These are phyloP conservation scores for Cercospora sp. DNA, from an alignment of 2,329 filamentous ascomycete genomes.

Conservation along the genomic window DNA sequence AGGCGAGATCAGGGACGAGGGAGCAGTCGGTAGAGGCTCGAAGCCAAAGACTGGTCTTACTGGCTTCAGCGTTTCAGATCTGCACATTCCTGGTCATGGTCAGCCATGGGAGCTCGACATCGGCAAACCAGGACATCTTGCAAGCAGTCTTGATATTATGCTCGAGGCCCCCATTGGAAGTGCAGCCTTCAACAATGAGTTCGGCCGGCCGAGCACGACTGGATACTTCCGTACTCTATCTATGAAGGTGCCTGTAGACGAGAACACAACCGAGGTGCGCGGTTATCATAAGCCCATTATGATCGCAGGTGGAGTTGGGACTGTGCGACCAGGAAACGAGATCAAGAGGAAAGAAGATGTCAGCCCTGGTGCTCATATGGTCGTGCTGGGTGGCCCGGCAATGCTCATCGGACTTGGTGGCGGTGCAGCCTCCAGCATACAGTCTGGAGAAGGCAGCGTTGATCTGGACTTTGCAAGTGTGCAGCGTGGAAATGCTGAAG, in stretches of 20 bases:
- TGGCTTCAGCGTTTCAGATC: slow-evolving; percentile 93
- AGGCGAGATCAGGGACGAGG: slow-evolving; percentile 94
- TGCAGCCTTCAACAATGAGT: slow-evolving; percentile 96
- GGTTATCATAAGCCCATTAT: slow-evolving; percentile 99
- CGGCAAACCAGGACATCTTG: slow-evolving; percentile 86
- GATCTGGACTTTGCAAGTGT: slow-evolving; percentile 97
- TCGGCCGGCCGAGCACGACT: slow-evolving; percentile 82
- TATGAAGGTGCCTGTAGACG: slow-evolving; percentile 62
- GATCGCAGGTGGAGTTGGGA: slow-evolving; percentile 94
- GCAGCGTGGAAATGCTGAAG: slow-evolving; percentile 94
- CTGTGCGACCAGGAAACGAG: slow-evolving; percentile 85
- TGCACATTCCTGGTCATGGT: slow-evolving; percentile 78
- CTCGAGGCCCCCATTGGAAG: slow-evolving; percentile 93
- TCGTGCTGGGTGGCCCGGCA: slow-evolving; percentile 91
- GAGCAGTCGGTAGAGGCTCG: slow-evolving; percentile 88
- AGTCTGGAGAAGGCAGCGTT: slow-evolving; percentile 82
- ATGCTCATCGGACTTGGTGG: slow-evolving; percentile 98
- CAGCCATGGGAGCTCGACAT: slow-evolving; percentile 91
- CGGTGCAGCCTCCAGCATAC: slow-evolving; percentile 88
- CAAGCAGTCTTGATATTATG: slow-evolving; percentile 95
- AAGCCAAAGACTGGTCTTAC: slow-evolving; percentile 87
- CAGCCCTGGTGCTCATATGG: slow-evolving; percentile 80
- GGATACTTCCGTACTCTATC: slow-evolving; percentile 92
- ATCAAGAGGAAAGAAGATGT: slow-evolving; percentile 80
- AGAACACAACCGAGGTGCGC: slow-evolving; percentile 68